Evolutionary conservation across 805 yeast species (phyloP), one percentile per base, ranked within the genome.

Genomic region (Sporopachydermia lactativora): DNA sequence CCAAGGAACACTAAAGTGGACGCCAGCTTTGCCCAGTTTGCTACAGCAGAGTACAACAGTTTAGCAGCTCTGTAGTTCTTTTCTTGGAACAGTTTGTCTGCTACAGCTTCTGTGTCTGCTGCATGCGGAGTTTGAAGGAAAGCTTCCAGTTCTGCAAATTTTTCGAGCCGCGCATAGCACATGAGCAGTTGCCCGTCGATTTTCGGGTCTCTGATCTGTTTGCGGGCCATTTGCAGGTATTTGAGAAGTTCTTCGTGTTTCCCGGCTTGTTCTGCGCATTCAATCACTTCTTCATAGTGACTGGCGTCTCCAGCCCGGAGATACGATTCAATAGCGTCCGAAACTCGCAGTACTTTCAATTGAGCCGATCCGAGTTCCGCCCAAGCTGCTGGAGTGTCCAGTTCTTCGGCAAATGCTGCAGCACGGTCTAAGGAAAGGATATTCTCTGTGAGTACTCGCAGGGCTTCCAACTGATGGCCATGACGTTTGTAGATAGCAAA

Each of bases 321-420:
- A 58, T 92, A 92, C 4, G 97, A 86, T 42, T 77, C 78, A 53
- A 92, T 81, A 19, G 97, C 85, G 53, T 89, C 97, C 39, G 85
- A 78, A 45, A 92, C 75, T 52, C 97, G 76, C 55, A 88, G 70
- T 40, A 96, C 98, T 52, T 85, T 84, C 55, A 92, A 71, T 65
- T 92, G 97, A 43, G 98, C 96, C 58, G 78, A 75, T 71, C 96
- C 99, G 43, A 92, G 72, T 60, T 85, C 94, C 53, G 83, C 80
- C 97, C 97, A 92, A 48, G 89, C 69, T 50, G 81, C 94, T 6
- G 95, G 75, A 24, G 73, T 68, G 53, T 88, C 88, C 47, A 84
- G 68, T 62, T 83, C 83, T 54, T 88, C 96, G 48, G 95, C 96
- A 55, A 83, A 92, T 43, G 77, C 75, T 54, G 81, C 89, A 55